These are phyloP conservation scores for Conticribra guillardii DNA, from an alignment of 108 stramenopile genomes.

Conservation along the genomic window DNA sequence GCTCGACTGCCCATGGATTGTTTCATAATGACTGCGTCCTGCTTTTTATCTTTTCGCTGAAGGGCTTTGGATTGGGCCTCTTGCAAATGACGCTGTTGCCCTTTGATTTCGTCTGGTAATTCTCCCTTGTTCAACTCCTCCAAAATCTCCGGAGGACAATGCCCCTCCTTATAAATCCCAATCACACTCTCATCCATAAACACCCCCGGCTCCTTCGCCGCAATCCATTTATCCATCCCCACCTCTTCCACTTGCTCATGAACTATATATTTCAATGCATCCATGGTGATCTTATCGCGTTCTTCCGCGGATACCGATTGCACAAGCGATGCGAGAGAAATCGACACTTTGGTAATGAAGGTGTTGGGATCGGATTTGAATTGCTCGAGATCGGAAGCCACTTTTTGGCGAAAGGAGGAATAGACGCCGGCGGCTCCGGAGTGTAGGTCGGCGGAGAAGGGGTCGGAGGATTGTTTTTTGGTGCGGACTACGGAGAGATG, in stretches of 20 bases:
- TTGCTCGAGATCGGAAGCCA: constrained; percentile 26
- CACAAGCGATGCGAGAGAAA: constrained; percentile 26
- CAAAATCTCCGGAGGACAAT: constrained; percentile 76
- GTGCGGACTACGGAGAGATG: constrained; percentile 57
- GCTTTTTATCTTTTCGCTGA: constrained; percentile 53
- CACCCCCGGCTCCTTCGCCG: constrained; percentile 79
- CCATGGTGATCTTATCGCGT: constrained; percentile 76
- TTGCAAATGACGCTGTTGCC: constrained; percentile 66
- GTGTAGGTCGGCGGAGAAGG: constrained; percentile 8
- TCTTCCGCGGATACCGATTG: constrained; percentile 38
- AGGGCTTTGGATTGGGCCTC: constrained; percentile 55
- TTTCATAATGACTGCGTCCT: constrained; percentile 36
- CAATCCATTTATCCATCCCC: constrained; percentile 82
- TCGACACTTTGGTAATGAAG: constrained; percentile 26
- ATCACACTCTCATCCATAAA: constrained; percentile 84
- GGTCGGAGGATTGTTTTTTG: constrained; percentile 18
- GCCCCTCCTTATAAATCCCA: constrained; percentile 84
- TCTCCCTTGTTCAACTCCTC: constrained; percentile 84
- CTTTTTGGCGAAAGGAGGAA: constrained; percentile 33
- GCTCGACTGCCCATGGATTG: constrained; percentile 32
- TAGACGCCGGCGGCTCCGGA: constrained; percentile 45
- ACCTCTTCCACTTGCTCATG: constrained; percentile 89
- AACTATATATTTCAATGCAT: constrained; percentile 82
- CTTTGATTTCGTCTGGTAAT: constrained; percentile 79
- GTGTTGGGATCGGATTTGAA: constrained; percentile 29